A percentile compares a stretch with the other conserved stretches of the same genome.
Conservation (phyloP, 1,284 basidiomycete species). For the Fomitiporia mediterranea region DNA sequence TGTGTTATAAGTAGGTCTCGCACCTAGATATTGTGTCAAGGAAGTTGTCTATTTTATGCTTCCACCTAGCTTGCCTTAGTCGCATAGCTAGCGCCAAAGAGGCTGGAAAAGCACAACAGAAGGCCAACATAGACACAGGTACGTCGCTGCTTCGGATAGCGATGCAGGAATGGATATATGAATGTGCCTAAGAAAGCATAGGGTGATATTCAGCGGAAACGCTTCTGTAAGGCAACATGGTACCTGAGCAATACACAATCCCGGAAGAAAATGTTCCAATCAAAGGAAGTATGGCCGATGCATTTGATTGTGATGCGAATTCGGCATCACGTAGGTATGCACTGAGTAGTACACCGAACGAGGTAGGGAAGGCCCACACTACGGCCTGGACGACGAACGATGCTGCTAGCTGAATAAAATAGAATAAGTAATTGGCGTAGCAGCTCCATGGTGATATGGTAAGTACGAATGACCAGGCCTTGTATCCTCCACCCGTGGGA, state of each 20-base stretch:
- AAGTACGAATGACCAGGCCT: no score
- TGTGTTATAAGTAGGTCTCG: conserved; percentile 33
- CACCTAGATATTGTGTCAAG: conserved; percentile 26
- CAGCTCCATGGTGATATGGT: no score
- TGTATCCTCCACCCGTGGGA: conserved; percentile 31
- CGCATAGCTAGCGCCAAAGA: conserved; percentile 35
- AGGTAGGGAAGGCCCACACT: conserved; percentile 36
- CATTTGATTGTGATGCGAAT: conserved; percentile 26
- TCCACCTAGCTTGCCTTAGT: conserved; percentile 25
- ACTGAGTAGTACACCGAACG: conserved; percentile 34
- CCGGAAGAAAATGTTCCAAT: conserved; percentile 32
- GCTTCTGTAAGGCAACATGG: no score
- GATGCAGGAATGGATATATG: conserved; percentile 26
- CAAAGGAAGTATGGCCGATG: conserved; percentile 31
- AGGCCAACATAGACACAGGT: conserved; percentile 31
- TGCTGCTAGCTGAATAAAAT: conserved; percentile 28
- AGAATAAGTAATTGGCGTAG: no score
- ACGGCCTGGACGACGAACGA: conserved; percentile 36
- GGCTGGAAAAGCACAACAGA: conserved; percentile 28
- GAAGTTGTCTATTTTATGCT: neutral
- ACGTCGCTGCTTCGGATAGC: conserved; percentile 31
- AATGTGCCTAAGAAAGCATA: conserved; percentile 22
- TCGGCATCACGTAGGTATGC: conserved; percentile 31
- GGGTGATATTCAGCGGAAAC: no score
- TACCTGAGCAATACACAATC: conserved; percentile 35